These are phyloP conservation scores for Coelastrella sp. DNA, from an alignment of 139 green algal species.

Conservation along the genomic window DNA sequence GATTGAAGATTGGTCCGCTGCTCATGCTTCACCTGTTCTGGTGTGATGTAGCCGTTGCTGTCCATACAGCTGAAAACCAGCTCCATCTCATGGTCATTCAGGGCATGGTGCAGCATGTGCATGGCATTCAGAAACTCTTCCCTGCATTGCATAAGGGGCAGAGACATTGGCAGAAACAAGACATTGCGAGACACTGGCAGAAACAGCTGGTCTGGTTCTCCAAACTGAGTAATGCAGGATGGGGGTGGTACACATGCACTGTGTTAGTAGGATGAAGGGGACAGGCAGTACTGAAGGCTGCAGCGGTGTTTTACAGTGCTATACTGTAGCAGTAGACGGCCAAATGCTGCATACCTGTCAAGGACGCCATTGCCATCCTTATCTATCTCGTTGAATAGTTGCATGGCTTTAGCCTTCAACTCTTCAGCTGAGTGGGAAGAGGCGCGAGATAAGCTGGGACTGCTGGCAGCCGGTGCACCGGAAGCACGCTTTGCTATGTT, in stretches of 20 bases:
- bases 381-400: conserved; percentile 28
- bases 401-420: conserved; percentile 28
- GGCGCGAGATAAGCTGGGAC: neutral
- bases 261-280: too few species aligned
- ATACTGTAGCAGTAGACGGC: neutral
- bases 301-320: too few species aligned
- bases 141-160: neutral
- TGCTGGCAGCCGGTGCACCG: neutral
- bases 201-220: too few species aligned
- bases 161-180: neutral
- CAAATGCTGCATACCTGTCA: conserved; percentile 23
- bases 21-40: conserved; percentile 30
- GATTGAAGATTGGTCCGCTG: neutral
- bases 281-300: too few species aligned
- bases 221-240: too few species aligned
- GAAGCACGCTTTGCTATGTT: conserved; percentile 35
- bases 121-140: conserved; percentile 46
- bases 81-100: conserved; percentile 37
- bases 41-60: conserved; percentile 43
- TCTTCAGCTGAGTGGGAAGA: conserved; percentile 1
- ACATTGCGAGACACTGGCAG: neutral
- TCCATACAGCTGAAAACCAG: conserved; percentile 41
- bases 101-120: conserved; percentile 33
- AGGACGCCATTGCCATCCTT: conserved; percentile 38
- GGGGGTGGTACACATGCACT: too few species aligned